Conservation (phyloP, 2,329 filamentous ascomycete species). For the Clonostachys byssicola region DNA sequence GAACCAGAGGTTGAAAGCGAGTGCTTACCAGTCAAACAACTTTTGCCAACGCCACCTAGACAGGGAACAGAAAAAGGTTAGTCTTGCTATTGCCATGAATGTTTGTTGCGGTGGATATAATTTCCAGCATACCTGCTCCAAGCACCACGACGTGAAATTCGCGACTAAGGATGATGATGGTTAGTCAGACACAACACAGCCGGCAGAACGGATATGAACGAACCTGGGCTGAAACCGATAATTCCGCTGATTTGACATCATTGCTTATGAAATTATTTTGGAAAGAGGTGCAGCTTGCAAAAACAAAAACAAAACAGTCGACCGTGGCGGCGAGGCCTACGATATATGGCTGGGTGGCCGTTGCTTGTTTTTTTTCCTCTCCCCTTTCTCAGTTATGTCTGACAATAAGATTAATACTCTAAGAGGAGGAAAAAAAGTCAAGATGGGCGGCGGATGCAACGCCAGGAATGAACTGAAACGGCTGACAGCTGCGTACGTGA, state of each 20-base stretch:
- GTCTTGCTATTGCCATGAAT: no score
- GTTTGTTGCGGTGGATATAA: no score
- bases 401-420: no score
- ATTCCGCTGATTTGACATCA: not conserved
- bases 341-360: no score
- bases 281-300: not conserved
- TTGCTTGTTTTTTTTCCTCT: no score
- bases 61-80: no score
- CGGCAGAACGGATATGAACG: not conserved
- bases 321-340: not conserved
- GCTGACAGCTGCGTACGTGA: no score
- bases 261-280: not conserved
- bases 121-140: conserved; percentile 60
- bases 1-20: not conserved
- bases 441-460: no score
- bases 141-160: conserved; percentile 82
- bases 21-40: conserved; percentile 76
- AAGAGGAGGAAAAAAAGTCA: no score
- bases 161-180: conserved; percentile 40
- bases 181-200: conserved; percentile 5
- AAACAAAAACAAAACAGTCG: not conserved
- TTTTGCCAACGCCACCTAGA: conserved; percentile 84
- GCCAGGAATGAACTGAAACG: no score
- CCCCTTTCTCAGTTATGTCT: no score
- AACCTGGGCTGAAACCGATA: conserved; percentile 11